Conservation (phyloP, 805 yeast species). For the Metschnikowia noctiluminum region DNA sequence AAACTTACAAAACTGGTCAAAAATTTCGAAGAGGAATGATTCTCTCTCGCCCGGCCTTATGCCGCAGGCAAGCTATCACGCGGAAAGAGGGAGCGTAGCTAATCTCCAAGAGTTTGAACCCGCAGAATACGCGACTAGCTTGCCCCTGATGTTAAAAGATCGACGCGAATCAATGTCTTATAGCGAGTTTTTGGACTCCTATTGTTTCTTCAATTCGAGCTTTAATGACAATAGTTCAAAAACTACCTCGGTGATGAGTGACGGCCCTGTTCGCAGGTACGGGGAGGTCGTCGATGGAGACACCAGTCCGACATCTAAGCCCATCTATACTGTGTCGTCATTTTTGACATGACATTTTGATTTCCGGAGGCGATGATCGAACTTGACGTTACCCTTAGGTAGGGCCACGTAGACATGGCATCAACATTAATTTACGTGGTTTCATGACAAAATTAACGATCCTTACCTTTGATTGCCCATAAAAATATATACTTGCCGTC, state of each 20-base stretch:
- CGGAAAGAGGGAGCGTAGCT: not conserved
- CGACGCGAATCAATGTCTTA: slow-evolving; percentile 48
- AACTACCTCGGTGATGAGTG: slow-evolving; percentile 18
- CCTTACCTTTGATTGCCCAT: not conserved
- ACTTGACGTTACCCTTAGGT: too few species aligned
- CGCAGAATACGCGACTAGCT: not conserved
- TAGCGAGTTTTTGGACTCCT: slow-evolving; percentile 53
- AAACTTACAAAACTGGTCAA: not conserved
- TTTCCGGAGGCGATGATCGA: too few species aligned
- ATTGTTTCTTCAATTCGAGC: slow-evolving; percentile 50
- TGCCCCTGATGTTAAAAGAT: slow-evolving; percentile 2
- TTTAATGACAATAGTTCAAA: slow-evolving; percentile 17
- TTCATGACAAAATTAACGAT: not conserved
- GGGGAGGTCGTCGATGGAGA: not conserved
- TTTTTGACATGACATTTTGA: slow-evolving; percentile 8
- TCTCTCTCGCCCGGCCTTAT: not conserved
- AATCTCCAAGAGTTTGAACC: slow-evolving; percentile 1
- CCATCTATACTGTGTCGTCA: slow-evolving; percentile 15
- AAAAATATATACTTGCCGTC: too few species aligned
- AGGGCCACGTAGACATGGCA: too few species aligned
- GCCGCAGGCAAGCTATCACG: not conserved
- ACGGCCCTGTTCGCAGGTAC: slow-evolving; percentile 7
- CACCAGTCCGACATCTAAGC: not conserved
- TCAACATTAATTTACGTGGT: too few species aligned
- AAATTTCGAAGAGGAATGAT: too few species aligned